Evolutionary conservation across 2,329 filamentous ascomycete genomes (phyloP).

Genomic region (Colletotrichum tofieldiae): DNA sequence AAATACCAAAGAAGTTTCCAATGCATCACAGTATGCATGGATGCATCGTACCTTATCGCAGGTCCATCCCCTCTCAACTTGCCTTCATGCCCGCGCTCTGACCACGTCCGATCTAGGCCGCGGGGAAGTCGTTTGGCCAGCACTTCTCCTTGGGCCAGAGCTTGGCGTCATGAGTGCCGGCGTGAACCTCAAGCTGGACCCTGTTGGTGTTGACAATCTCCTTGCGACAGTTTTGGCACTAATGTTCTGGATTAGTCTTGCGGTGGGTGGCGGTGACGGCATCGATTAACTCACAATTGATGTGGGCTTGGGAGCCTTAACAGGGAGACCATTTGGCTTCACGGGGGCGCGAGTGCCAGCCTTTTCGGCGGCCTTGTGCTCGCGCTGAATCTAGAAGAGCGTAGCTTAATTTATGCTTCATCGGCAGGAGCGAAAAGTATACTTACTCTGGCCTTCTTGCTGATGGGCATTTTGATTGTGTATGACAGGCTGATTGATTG

Average conservation of each 20-base stretch:
- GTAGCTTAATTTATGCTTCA: neutral
- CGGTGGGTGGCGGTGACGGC: neutral
- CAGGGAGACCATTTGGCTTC: slow-evolving; percentile 69
- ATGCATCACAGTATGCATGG: neutral
- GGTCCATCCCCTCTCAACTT: neutral
- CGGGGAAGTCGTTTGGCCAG: slow-evolving; percentile 66
- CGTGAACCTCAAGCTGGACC: slow-evolving; percentile 68
- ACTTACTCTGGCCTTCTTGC: slow-evolving; percentile 5
- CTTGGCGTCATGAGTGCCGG: slow-evolving; percentile 64
- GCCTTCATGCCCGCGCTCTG: neutral
- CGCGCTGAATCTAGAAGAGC: slow-evolving; percentile 61
- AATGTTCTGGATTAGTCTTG: slow-evolving; percentile 49
- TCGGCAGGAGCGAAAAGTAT: neutral
- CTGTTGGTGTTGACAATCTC: slow-evolving; percentile 67
- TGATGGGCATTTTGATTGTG: neutral
- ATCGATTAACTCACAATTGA: neutral
- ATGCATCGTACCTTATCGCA: neutral
- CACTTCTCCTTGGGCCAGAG: slow-evolving; percentile 72
- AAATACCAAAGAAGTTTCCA: neutral
- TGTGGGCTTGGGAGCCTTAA: slow-evolving; percentile 59
- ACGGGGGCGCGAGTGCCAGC: slow-evolving; percentile 68
- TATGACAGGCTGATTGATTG: neutral
- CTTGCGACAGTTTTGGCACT: slow-evolving; percentile 68
- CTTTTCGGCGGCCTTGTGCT: slow-evolving; percentile 70
- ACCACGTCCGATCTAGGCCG: neutral